Conservation (phyloP, 352 stramenopile genomes). For the Halophytophthora batemanensis region DNA sequence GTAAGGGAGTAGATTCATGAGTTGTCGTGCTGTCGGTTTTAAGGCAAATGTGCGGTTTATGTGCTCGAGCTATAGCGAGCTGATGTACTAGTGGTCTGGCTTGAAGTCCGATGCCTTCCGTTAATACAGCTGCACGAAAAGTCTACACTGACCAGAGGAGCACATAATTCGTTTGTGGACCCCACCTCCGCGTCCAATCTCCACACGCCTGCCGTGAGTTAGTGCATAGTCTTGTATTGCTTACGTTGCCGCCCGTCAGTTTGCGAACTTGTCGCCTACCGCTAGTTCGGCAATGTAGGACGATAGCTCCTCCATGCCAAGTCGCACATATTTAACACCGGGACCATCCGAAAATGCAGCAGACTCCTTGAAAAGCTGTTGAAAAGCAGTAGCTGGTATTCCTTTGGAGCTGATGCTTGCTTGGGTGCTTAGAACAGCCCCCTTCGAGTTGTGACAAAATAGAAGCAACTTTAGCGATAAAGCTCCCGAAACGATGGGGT, state of each 20-base stretch:
- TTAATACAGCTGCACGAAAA: slow-evolving; percentile 5
- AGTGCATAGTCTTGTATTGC: slow-evolving; percentile 1
- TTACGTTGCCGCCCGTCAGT: not conserved
- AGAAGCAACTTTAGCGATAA: too few species aligned
- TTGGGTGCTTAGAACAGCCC: too few species aligned
- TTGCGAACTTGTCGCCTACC: too few species aligned
- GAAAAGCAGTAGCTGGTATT: too few species aligned
- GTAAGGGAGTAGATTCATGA: not conserved
- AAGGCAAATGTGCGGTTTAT: not conserved
- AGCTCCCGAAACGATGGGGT: too few species aligned
- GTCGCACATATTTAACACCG: too few species aligned
- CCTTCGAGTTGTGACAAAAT: too few species aligned
- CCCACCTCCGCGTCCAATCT: not conserved
- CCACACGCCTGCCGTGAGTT: not conserved
- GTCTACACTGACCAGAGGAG: not conserved
- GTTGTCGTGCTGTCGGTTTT: not conserved
- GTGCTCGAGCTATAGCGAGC: slow-evolving; percentile 2
- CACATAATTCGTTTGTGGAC: not conserved
- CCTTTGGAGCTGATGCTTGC: too few species aligned
- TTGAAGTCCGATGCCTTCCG: not conserved
- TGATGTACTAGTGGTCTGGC: not conserved
- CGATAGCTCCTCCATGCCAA: too few species aligned
- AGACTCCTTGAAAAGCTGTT: too few species aligned
- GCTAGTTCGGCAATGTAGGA: too few species aligned
- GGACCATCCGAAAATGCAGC: not conserved